phyloP scores from a whole-genome alignment of 2,329 filamentous ascomycete genomes.

The Phialophora verrucosa region DNA sequence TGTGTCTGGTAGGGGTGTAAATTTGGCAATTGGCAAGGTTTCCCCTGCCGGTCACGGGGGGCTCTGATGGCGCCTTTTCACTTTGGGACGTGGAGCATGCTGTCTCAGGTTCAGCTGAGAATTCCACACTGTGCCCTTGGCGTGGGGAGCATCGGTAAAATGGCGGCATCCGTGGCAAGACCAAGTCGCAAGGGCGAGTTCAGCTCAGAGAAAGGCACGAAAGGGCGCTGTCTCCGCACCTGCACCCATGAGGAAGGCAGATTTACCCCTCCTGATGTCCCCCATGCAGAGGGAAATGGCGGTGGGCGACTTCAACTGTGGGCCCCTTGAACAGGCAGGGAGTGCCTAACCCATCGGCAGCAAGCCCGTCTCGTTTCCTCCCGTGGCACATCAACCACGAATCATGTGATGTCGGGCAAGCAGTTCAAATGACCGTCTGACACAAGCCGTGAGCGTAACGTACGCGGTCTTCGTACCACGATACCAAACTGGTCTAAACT shows the following conservation, averaged over 20 bases:
- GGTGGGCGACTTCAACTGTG: background rate
- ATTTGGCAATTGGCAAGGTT: background rate
- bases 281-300: background rate
- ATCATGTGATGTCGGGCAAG: background rate
- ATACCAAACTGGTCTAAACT: background rate
- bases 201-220: background rate
- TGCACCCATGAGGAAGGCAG: background rate
- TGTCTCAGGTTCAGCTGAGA: background rate
- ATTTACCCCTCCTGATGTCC: background rate
- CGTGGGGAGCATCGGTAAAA: background rate
- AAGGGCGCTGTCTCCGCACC: background rate
- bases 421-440: background rate
- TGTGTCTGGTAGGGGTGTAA: background rate
- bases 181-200: background rate
- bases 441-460: background rate
- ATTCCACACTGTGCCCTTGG: background rate
- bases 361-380: background rate
- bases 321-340: background rate
- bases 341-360: background rate
- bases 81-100: background rate
- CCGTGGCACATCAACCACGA: background rate
- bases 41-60: background rate
- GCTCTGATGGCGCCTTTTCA: background rate
- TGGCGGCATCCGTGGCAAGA: background rate
- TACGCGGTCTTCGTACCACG: background rate